Evolutionary conservation across 495 filamentous ascomycete genomes (phyloP), one percentile per base, ranked within the genome.

Genomic region (Massariosphaeria phaeospora): DNA sequence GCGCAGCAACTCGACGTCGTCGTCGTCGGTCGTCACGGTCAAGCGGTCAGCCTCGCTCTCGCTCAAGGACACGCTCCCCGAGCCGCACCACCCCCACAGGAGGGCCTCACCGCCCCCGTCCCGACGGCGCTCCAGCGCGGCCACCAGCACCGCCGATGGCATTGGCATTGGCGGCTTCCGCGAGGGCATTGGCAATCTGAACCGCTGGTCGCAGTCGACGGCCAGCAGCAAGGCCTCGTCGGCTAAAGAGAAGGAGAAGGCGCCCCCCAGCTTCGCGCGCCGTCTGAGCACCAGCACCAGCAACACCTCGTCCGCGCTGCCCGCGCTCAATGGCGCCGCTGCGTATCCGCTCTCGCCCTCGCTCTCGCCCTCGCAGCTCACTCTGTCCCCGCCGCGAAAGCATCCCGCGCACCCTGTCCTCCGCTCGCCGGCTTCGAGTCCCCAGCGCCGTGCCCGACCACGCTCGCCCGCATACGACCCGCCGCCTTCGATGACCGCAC

Each of bases 191-290:
- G 81, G 79, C 27, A 88, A 83, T 52, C 76, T 89, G 63, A 89
- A 91, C 69, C 83, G 87, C 48, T 91, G 86, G 88, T 91, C 86
- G 24, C 80, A 84, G 24, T 89, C 85, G 3, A 88, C 89, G 18
- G 65, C 77, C 9, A 88, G 84, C 38, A 90, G 85, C 67, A 79
- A 73, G 40, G 70, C 75, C 26, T 85, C 84, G 33, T 70, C 75
- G 3, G 73, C 75, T 51, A 68, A 72, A 35, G 73, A 67, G 62
- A 76, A 65, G 40, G 41, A 52, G 23, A 23, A 9, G 8, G 4
- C 43, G n/a, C 29, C 40, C 24, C 13, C 54, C 10, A 81, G 73
- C 56, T 76, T 75, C 57, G 79, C 82, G 36, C 76, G 77, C 51
- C 74, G 79, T 56, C 72, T 82, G 49, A 75, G 79, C 58, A 62